Evolutionary conservation across 208 protist genomes (phyloP).

Genomic region (Acanthamoeba pearcei): DNA sequence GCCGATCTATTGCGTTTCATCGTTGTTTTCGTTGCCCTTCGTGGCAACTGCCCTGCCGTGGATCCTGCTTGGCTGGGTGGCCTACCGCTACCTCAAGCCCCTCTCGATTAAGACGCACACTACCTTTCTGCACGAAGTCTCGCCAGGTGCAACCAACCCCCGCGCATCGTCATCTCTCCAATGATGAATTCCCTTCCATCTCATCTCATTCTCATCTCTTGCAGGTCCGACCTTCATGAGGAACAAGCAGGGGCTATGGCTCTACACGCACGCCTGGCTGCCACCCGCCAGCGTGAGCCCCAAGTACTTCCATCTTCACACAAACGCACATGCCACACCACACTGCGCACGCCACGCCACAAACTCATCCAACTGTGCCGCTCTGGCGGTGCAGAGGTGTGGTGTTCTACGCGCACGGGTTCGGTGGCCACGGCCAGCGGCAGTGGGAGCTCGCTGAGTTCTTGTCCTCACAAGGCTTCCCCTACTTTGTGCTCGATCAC

Average conservation of each 20-base stretch:
- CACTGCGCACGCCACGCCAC: no score
- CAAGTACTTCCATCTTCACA: not conserved
- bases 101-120: not conserved
- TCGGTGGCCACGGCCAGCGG: conserved; percentile 49
- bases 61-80: not conserved
- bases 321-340: no score
- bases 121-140: not conserved
- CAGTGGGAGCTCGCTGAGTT: conserved; percentile 11
- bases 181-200: not conserved
- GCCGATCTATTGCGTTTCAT: not conserved
- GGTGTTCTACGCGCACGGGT: conserved; percentile 49
- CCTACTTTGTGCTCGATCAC: conserved; percentile 30
- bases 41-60: not conserved
- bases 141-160: no score
- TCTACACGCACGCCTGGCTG: conserved; percentile 59
- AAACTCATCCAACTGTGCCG: not conserved
- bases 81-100: not conserved
- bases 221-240: conserved; percentile 50
- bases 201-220: no score
- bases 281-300: not conserved
- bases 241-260: conserved; percentile 71
- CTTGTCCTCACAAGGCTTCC: not conserved
- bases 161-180: no score
- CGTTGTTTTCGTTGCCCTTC: not conserved
- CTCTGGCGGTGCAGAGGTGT: not conserved